These are phyloP conservation scores for Hanseniaspora uvarum DNA, from an alignment of 1,139 yeast species.

Conservation along the genomic window DNA sequence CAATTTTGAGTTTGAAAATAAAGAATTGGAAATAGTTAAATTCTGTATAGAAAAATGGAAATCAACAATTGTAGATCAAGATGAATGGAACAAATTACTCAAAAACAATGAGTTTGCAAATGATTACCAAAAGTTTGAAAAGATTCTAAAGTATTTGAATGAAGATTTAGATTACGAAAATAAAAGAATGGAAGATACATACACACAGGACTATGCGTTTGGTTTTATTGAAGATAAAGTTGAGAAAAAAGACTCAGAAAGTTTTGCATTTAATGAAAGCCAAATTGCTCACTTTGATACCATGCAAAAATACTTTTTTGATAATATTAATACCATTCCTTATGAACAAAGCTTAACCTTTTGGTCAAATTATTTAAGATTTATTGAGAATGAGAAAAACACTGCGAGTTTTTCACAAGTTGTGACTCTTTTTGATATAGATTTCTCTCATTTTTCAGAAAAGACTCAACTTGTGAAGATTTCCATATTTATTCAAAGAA, in stretches of 20 bases:
- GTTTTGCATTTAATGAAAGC: background rate
- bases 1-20: conserved; percentile 55
- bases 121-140: background rate
- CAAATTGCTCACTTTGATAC: conserved; percentile 18
- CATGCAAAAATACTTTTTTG: conserved; percentile 30
- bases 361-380: conserved; percentile 36
- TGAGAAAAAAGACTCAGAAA: too few species aligned
- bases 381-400: conserved; percentile 29
- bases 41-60: conserved; percentile 43
- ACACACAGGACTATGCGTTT: background rate
- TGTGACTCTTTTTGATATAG: background rate
- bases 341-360: background rate
- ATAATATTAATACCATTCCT: background rate
- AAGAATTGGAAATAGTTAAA: conserved; percentile 57
- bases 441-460: conserved; percentile 30
- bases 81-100: conserved; percentile 18
- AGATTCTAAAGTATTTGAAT: conserved; percentile 27
- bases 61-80: conserved; percentile 38
- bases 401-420: conserved; percentile 29
- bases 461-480: conserved; percentile 48
- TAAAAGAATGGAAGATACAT: background rate
- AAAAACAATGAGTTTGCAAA: conserved; percentile 29
- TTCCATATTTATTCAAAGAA: conserved; percentile 60
- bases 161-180: conserved; percentile 35
- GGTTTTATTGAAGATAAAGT: background rate